Base-by-base conservation (phyloP, 2,329 filamentous ascomycete species). In the Diplodia corticola region DNA sequence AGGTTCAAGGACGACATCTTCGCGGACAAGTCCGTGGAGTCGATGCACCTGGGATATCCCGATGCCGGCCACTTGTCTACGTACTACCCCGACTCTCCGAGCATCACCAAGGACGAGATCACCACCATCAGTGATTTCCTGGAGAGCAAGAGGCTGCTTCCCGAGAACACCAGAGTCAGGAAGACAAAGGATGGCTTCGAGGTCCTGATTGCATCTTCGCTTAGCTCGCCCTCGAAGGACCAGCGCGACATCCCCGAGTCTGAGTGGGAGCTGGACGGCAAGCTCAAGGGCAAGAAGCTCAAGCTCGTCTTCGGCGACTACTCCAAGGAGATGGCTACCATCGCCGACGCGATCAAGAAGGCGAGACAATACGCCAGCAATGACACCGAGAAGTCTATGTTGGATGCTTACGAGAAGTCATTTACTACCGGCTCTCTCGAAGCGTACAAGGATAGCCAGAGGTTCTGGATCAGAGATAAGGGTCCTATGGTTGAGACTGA, bases 381-480 rank as follows among this genome's bases (percentile, higher is more conserved):
- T 67, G 73, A 81, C 4, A 79, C 77, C 50, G 74, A 83, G 69
- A 72, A 73, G 22, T 73, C 76, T 60, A 83, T 83, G 79, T 76
- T 80, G 68, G 76, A 76, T 13, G 76, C 81, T 64, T 85, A 85
- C 67, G 75, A 80, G 35, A 83, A 82, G 68, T 78, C 79, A 44
- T 85, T 85, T 74, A 72, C 77, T 17, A 82, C 82, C 7, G 83
- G 83, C 10, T 81, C 81, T 4, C 75, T 85, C 67, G 75, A 82
- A 54, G 78, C 81, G 0, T 84, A 82, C 74, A 81, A 82, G 68
- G 78, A 83, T 57, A 81, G 81, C 40, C 83, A 85, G 70, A 77
- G 80, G 28, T 79, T 78, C 22, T 86, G 84, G 84, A 84, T 86
- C 55, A 77, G 79, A 55, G 83, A 86, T 71, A 83, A 81, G 68